Conservation (phyloP, 495 filamentous ascomycete species). For the Aspergillus diversus region DNA sequence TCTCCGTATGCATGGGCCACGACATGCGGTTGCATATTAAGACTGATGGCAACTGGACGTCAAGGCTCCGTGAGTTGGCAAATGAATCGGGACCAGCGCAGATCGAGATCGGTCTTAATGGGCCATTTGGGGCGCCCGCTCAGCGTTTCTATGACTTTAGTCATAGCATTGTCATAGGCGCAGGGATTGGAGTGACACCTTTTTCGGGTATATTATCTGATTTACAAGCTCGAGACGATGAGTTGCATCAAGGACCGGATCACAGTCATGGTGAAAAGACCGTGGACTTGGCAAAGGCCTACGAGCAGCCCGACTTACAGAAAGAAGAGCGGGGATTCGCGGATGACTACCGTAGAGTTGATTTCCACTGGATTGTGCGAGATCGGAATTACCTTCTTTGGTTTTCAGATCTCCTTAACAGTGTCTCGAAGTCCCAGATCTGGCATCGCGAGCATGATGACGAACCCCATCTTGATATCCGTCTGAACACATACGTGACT, state of each 20-base stretch:
- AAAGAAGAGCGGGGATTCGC: background rate
- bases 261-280: background rate
- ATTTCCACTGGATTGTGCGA: slow-evolving; percentile 15
- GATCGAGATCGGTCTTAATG: slow-evolving; percentile 15
- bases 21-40: slow-evolving; percentile 14
- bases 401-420: slow-evolving; percentile 12
- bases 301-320: background rate
- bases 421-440: slow-evolving; percentile 8
- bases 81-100: background rate
- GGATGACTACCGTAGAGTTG: slow-evolving; percentile 11
- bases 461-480: slow-evolving; percentile 9
- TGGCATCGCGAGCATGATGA: slow-evolving; percentile 4
- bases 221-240: background rate
- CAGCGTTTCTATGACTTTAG: slow-evolving; percentile 14
- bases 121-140: slow-evolving; percentile 11
- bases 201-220: background rate
- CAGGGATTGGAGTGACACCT: slow-evolving; percentile 4
- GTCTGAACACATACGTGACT: slow-evolving; percentile 9
- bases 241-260: background rate
- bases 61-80: slow-evolving; percentile 2
- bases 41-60: slow-evolving; percentile 14
- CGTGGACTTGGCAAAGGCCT: background rate
- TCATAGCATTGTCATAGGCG: slow-evolving; percentile 12
- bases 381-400: slow-evolving; percentile 15
- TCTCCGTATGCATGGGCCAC: slow-evolving; percentile 11